Evolutionary conservation across 306 rosid genomes (phyloP).

Genomic region (Inga oerstediana): DNA sequence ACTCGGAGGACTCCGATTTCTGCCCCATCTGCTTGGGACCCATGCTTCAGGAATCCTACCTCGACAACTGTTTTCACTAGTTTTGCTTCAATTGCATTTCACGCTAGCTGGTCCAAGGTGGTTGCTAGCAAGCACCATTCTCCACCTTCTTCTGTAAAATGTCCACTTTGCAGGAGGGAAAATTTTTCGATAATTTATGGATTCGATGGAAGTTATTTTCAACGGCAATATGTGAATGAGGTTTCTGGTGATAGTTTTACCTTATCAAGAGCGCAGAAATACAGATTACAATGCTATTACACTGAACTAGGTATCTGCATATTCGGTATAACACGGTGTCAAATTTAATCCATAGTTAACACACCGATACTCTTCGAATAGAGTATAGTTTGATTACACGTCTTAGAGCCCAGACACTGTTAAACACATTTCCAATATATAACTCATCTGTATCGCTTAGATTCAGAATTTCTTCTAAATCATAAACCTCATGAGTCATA

Average conservation of each 20-base stretch:
- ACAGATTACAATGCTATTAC: no score
- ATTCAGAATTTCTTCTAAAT: no score
- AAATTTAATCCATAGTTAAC: no score
- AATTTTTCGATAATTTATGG: conserved; percentile 67
- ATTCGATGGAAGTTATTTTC: conserved; percentile 65
- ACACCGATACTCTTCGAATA: no score
- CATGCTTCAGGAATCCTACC: conserved; percentile 64
- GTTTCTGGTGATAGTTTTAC: background rate
- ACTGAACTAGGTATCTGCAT: conserved; percentile 54
- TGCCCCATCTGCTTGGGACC: conserved; percentile 83
- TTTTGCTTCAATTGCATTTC: conserved; percentile 85
- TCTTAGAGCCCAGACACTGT: no score
- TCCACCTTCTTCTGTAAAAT: conserved; percentile 60
- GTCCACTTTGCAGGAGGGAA: conserved; percentile 90
- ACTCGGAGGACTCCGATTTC: conserved; percentile 39
- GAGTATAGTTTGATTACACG: no score
- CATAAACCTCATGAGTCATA: no score
- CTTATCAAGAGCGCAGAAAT: no score
- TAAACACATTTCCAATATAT: no score
- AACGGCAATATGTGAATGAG: conserved; percentile 57
- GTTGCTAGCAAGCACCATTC: conserved; percentile 54
- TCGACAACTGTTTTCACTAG: conserved; percentile 73
- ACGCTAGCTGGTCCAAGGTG: conserved; percentile 76
- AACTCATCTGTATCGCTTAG: no score
- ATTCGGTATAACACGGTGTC: conserved; percentile 41